Evolutionary conservation across 441 rosid species (phyloP), one percentile per base, ranked within the genome.

Genomic region (Populus hybrid): DNA sequence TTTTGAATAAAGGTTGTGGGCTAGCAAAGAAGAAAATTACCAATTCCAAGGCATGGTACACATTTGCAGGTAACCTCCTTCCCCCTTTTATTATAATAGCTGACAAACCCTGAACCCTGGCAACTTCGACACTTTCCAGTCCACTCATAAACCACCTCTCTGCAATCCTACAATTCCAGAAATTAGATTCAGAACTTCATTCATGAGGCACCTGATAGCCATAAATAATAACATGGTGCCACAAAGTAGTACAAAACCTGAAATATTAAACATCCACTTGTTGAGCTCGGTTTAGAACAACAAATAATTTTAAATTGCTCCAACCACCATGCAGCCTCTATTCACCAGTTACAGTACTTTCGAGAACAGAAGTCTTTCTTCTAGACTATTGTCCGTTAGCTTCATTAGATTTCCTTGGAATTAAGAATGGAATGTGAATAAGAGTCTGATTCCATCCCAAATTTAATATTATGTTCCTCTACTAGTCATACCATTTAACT

Each of bases 91-190:
- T 86, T 93, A 80, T 88, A 89, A 81, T 91, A 93, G 91, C 93
- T 90, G 74, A 88, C 96, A 68, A 80, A 81, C 82, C 98, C 99
- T 16, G 94, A 83, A 65, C 97, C 98, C 86, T 95, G 96, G 82
- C 98, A 95, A 83, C 98, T 88, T 82, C 89, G 81, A 80, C 99
- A 95, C 84, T 89, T 87, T 18, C 99, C 98, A 74, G 98, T 95
- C 99, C 98, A 93, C 81, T 95, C 99, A 83, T 90, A 95, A 66
- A 95, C 96, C 84, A 92, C 92, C 84, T 87, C 93, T 74, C 72
- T 81, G 74, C 98, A 95, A 81, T 93, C 97, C 98, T 93, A 79
- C 87, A 88, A 71, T 23, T 42, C 76, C 68, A 78, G 34, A 75
- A 77, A 71, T 68, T 40, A 72, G 46, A 82, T 74, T 70, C 68